phyloP scores from a whole-genome alignment of 345 rosid species.

The Firmiana major region DNA sequence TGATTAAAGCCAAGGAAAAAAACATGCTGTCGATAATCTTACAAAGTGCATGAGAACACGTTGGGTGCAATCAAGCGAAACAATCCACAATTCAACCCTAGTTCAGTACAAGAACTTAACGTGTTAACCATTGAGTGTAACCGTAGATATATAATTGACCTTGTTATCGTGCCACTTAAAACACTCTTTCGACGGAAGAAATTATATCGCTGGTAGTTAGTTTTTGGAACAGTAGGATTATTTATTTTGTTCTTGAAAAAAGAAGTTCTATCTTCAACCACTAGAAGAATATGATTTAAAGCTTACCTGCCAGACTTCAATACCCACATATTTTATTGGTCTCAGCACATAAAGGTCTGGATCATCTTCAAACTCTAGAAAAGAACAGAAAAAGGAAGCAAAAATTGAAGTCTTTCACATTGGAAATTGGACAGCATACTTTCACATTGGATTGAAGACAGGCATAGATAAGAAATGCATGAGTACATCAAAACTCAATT shows the following conservation, averaged over 20 bases:
- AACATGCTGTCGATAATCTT: not conserved
- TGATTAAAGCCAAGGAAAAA: not conserved
- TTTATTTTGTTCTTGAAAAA: slow-evolving; percentile 3
- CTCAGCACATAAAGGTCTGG: slow-evolving; percentile 88
- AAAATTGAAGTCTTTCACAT: not conserved
- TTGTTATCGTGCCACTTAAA: not conserved
- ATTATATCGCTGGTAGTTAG: not conserved
- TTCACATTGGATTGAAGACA: not conserved
- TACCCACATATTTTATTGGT: slow-evolving; percentile 80
- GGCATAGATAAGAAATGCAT: not conserved
- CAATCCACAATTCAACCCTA: not conserved
- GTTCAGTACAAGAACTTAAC: not conserved
- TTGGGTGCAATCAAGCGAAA: not conserved
- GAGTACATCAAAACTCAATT: not conserved
- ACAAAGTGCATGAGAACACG: not conserved
- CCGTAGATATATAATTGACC: not conserved
- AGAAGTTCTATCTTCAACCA: not conserved
- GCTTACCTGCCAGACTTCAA: slow-evolving; percentile 95
- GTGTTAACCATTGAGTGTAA: not conserved
- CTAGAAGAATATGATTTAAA: slow-evolving; percentile 29
- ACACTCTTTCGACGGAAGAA: not conserved
- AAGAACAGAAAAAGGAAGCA: slow-evolving; percentile 10
- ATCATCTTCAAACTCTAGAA: slow-evolving; percentile 93
- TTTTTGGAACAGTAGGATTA: not conserved
- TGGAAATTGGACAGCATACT: not conserved